Evolutionary conservation across 805 yeast genomes (phyloP).

Genomic region (Kodamaea neixiangensis): DNA sequence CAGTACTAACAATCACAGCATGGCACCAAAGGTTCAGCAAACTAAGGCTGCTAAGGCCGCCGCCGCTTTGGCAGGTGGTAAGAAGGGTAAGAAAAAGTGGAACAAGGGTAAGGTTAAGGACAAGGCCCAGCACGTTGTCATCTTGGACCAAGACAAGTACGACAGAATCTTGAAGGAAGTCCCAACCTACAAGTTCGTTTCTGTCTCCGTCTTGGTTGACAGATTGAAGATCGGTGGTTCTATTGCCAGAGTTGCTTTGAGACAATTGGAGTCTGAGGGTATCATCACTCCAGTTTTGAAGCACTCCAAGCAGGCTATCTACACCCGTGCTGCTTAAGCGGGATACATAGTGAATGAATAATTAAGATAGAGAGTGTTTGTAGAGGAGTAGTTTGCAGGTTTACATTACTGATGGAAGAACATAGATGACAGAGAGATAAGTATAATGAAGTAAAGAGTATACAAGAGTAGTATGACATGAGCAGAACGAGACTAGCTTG

Average conservation of each 20-base stretch:
- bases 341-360: conserved; percentile 9
- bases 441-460: no score
- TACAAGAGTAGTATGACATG: background rate
- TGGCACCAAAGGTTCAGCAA: conserved; percentile 99
- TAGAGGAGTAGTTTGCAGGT: background rate
- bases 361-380: conserved; percentile 6
- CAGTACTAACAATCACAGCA: conserved; percentile 46
- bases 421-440: no score
- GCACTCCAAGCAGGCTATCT: conserved; percentile 96
- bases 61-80: conserved; percentile 99
- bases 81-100: conserved; percentile 99
- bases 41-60: conserved; percentile 99
- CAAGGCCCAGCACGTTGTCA: conserved; percentile 98
- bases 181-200: conserved; percentile 97
- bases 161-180: conserved; percentile 99
- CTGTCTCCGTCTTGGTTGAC: conserved; percentile 97
- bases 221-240: conserved; percentile 99
- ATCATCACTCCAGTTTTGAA: conserved; percentile 89
- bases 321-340: conserved; percentile 65
- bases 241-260: conserved; percentile 96
- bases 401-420: no score
- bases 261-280: conserved; percentile 94
- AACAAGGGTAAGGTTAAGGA: conserved; percentile 99
- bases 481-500: no score
- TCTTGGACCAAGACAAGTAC: conserved; percentile 96